Evolutionary conservation across 306 rosid species (phyloP).

Genomic region (Quercus glauca): DNA sequence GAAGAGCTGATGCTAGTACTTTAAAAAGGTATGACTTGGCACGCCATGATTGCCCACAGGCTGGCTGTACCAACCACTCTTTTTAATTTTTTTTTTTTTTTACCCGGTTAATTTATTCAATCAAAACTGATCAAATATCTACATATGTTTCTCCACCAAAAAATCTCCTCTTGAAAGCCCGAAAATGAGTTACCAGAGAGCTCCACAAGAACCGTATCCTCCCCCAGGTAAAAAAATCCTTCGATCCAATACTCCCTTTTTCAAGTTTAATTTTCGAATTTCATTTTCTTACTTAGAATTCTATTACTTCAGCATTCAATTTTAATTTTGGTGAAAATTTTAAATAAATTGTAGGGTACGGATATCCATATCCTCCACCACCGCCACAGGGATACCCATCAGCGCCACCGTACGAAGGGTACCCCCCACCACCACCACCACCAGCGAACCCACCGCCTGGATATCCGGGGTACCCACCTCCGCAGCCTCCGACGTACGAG

Average conservation of each 20-base stretch:
- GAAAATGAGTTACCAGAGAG: constrained; percentile 54
- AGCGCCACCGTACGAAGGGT: constrained; percentile 42
- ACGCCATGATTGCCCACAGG: too few relatives aligned
- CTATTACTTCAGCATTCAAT: not conserved
- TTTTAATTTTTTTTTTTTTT: too few relatives aligned
- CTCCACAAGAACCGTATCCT: constrained; percentile 42
- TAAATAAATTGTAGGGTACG: constrained; percentile 29
- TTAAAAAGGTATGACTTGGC: too few relatives aligned
- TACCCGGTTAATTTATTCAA: too few relatives aligned
- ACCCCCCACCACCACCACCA: constrained; percentile 35
- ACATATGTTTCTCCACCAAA: not conserved
- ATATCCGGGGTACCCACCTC: constrained; percentile 39
- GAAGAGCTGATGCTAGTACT: too few relatives aligned
- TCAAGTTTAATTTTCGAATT: not conserved
- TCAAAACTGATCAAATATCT: too few relatives aligned
- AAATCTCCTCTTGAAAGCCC: not conserved
- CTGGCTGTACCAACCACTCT: too few relatives aligned
- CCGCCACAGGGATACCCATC: constrained; percentile 51
- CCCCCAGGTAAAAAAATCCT: constrained; percentile 39
- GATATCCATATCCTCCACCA: constrained; percentile 39
- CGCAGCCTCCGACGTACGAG: constrained; percentile 52
- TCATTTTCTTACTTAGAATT: not conserved
- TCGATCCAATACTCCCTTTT: not conserved
- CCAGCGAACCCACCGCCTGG: constrained; percentile 41
- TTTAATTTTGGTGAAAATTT: not conserved